These are phyloP conservation scores for Neoascochyta sp. DNA, from an alignment of 2,329 filamentous ascomycete species.

Conservation along the genomic window DNA sequence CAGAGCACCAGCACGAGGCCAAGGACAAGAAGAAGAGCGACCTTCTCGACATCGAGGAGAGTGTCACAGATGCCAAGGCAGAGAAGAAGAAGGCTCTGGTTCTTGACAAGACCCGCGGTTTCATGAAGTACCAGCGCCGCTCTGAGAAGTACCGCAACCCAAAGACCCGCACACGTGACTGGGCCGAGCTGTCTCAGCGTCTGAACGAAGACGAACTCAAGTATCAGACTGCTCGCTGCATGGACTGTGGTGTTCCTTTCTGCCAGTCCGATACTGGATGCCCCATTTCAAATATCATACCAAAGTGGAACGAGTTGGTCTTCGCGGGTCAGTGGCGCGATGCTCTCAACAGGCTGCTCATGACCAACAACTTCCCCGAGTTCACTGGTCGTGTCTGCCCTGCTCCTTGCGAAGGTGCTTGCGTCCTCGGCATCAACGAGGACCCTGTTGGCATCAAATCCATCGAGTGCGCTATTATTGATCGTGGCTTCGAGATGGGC, in stretches of 20 bases:
- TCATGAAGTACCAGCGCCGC: constrained; percentile 94
- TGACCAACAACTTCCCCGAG: constrained; percentile 98
- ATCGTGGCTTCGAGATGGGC: constrained; percentile 94
- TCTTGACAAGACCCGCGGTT: constrained; percentile 94
- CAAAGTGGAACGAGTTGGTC: constrained; percentile 89
- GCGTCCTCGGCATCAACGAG: constrained; percentile 93
- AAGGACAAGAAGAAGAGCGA: constrained; percentile 66
- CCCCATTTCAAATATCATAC: constrained; percentile 95
- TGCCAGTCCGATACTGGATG: constrained; percentile 95
- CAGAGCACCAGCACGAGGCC: constrained; percentile 58
- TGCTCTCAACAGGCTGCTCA: constrained; percentile 82
- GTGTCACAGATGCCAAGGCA: constrained; percentile 73
- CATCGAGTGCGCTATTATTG: constrained; percentile 96
- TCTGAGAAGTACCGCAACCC: constrained; percentile 88
- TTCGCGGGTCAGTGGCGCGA: constrained; percentile 70
- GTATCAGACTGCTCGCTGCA: constrained; percentile 93
- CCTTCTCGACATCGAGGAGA: constrained; percentile 81
- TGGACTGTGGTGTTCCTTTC: constrained; percentile 98
- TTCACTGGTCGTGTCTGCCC: constrained; percentile 97
- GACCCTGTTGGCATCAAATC: constrained; percentile 98
- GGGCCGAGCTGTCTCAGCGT: constrained; percentile 83
- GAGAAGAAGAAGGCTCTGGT: constrained; percentile 92
- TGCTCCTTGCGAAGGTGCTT: constrained; percentile 93
- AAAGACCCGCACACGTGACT: constrained; percentile 83
- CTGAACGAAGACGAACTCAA: constrained; percentile 93